phyloP scores from a whole-genome alignment of 495 filamentous ascomycete genomes.

The Hypoxylon subgilvum region DNA sequence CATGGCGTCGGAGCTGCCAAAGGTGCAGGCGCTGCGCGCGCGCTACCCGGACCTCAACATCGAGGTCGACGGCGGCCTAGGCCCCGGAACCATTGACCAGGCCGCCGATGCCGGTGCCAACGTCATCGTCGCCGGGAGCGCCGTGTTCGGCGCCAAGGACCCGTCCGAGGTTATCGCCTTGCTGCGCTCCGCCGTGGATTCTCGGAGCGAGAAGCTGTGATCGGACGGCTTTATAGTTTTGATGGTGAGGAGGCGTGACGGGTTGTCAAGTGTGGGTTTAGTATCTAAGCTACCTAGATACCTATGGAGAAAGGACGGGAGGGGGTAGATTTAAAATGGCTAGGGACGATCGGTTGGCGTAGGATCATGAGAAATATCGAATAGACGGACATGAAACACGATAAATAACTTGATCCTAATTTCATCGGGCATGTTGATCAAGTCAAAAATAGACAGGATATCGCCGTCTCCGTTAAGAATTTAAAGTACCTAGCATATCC shows the following conservation, averaged over 20 bases:
- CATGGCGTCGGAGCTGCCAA: constrained; percentile 93
- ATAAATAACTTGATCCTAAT: too few species aligned
- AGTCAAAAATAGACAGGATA: too few species aligned
- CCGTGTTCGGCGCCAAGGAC: constrained; percentile 90
- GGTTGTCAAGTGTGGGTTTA: too few species aligned
- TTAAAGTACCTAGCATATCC: too few species aligned
- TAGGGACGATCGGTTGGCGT: too few species aligned
- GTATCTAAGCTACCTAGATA: too few species aligned
- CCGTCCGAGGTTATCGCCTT: constrained; percentile 82
- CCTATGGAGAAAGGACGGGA: too few species aligned
- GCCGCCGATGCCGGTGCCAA: constrained; percentile 96
- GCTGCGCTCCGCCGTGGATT: constrained; percentile 80
- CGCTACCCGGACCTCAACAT: constrained; percentile 92
- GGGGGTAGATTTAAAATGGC: too few species aligned
- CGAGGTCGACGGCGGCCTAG: constrained; percentile 93
- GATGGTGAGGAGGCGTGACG: not conserved
- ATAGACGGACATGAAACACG: too few species aligned
- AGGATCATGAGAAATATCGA: too few species aligned
- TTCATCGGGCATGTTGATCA: too few species aligned
- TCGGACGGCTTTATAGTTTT: not conserved
- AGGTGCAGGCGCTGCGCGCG: constrained; percentile 81
- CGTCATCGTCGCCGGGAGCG: constrained; percentile 97
- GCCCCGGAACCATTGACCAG: constrained; percentile 86
- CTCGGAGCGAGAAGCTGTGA: constrained; percentile 50
- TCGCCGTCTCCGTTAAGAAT: too few species aligned